These are phyloP conservation scores for Austroboletus festivus DNA, from an alignment of 768 basidiomycete genomes.

Conservation along the genomic window DNA sequence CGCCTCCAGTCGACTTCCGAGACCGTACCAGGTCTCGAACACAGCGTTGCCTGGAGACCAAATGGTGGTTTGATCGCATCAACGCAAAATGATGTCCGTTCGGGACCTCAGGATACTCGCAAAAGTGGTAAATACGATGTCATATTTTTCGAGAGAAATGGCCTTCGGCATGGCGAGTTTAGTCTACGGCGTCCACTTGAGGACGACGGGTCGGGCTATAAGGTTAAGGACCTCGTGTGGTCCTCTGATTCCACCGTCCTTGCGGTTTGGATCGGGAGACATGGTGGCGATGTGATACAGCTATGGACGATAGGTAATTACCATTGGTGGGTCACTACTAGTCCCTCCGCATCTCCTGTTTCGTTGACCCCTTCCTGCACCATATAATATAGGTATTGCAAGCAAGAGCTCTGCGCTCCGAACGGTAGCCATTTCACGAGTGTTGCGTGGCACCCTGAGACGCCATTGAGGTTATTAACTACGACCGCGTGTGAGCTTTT, in stretches of 20 bases:
- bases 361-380: constrained; percentile 5
- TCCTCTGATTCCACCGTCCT: constrained; percentile 85
- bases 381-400: constrained; percentile 68
- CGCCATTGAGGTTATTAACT: constrained; percentile 58
- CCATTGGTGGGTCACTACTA: constrained; percentile 65
- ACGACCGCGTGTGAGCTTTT: constrained; percentile 58
- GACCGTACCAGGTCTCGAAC: constrained; percentile 77
- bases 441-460: constrained; percentile 86
- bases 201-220: constrained; percentile 57
- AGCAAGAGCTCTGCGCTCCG: constrained; percentile 75
- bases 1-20: constrained; percentile 83
- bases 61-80: constrained; percentile 82
- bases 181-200: constrained; percentile 42
- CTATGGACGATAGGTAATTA: constrained; percentile 95
- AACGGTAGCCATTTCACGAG: constrained; percentile 60
- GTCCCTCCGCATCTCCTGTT: background rate
- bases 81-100: constrained; percentile 74
- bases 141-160: constrained; percentile 95
- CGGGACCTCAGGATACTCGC: constrained; percentile 64
- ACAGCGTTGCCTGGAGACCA: constrained; percentile 79
- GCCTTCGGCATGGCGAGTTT: constrained; percentile 89
- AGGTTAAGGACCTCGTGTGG: constrained; percentile 77
- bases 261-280: constrained; percentile 76
- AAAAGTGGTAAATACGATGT: constrained; percentile 75
- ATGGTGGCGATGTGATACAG: constrained; percentile 78